Base-by-base conservation (phyloP, 177 flowering plant species). In the Tripterygium wilfordii region DNA sequence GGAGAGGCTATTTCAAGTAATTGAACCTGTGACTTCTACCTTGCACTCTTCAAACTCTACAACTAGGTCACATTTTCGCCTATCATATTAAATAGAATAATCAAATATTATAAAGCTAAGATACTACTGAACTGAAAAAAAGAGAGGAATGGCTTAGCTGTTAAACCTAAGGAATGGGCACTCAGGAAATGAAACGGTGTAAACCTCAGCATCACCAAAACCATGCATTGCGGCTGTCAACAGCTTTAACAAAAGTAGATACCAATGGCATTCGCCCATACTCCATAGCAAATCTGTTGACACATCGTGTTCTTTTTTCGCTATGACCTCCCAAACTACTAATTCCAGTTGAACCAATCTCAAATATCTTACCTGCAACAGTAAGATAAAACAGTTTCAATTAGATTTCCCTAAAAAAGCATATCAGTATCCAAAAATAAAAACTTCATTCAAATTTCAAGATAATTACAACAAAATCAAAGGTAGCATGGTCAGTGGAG, bases 281-380 rank as follows among this genome's bases (percentile, higher is more conserved):
- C 8, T 63, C 64, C n/a, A 66, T 63, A 17, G 68, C 30, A 22
- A 77, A 68, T 42, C 73, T 71, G 45, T 68, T 73, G 38, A 77
- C 62, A 53, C 82, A 77, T 44, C 70, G 63, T 20, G 47, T 55
- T 36, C 76, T 72, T 22, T 49, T 45, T 9, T 40, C 53, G 37
- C 33, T 68, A 31, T 73, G 75, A 13, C 70, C 74, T 33, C 54
- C 45, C 60, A 76, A 37, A 51, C 77, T 64, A 54, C 76, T 77
- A 42, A 74, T 71, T 44, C 79, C 77, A 1, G 72, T 39, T 27
- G 76, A 58, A 41, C 79, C 79, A 36, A 74, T 71, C 60, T 77
- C 79, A 51, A 63, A 36, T 33, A 71, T 64, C 48, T 70, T 77
- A 2, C 82, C 82, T 77, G 76, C 38, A 56, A 49, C n/a, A n/a